A percentile compares a stretch with the other conserved stretches of the same genome.
Conservation (phyloP, 441 rosid species). For the Populus hybrid region DNA sequence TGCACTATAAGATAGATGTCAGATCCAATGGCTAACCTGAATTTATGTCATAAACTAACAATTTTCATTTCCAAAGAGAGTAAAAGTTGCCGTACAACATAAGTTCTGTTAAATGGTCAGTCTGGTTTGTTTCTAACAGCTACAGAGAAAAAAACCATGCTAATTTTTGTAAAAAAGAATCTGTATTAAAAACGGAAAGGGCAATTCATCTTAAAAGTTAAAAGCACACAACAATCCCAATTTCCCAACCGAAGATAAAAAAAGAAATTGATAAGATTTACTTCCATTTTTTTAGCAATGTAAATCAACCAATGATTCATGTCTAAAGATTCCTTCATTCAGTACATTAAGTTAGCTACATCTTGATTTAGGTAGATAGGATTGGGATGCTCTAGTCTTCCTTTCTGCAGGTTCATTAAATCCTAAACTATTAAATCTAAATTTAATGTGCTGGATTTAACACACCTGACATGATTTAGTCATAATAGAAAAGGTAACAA, state of each 20-base stretch:
- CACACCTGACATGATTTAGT: too few species aligned
- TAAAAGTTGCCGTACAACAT: neutral
- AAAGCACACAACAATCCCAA: neutral
- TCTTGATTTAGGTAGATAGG: conserved; percentile 2
- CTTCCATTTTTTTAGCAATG: neutral
- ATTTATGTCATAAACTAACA: neutral
- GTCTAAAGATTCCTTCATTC: neutral
- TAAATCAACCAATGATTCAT: neutral
- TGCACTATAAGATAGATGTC: conserved; percentile 9
- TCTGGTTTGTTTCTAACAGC: neutral
- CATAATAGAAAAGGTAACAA: too few species aligned
- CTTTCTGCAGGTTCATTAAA: too few species aligned
- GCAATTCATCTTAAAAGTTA: neutral
- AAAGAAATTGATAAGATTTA: neutral
- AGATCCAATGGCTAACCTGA: conserved; percentile 4
- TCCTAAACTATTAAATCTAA: neutral
- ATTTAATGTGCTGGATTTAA: neutral
- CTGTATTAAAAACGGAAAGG: neutral
- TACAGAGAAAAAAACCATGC: neutral
- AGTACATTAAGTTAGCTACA: too few species aligned
- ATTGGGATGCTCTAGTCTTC: neutral
- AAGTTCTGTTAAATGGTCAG: neutral
- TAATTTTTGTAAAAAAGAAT: neutral
- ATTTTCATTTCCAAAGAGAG: neutral
- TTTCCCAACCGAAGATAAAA: neutral